Conservation (phyloP, 148 eudicot species). For the Spergularia bocconei region DNA sequence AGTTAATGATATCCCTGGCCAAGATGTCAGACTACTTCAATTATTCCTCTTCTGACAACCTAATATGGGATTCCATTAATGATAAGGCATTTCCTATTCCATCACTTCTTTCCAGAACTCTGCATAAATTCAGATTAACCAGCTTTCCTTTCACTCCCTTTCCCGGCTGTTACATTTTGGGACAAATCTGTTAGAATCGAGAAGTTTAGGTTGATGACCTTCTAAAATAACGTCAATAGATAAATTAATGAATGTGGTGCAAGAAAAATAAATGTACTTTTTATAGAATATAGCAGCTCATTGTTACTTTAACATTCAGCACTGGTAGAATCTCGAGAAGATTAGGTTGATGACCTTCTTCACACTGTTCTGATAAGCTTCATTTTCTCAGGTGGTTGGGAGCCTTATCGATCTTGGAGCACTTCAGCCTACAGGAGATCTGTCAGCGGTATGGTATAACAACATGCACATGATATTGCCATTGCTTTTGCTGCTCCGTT, state of each 20-base stretch:
- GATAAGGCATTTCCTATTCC: background rate
- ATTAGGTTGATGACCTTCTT: background rate
- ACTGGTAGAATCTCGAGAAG: too few species aligned
- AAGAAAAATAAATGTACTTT: too few species aligned
- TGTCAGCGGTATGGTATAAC: constrained; percentile 64
- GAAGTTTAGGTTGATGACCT: background rate
- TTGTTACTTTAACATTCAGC: background rate
- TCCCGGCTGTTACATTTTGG: background rate
- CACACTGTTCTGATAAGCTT: constrained; percentile 10
- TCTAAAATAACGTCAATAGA: background rate
- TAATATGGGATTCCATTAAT: background rate
- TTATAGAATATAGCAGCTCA: background rate
- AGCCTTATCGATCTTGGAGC: constrained; percentile 93
- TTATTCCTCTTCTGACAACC: background rate
- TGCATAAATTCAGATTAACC: background rate
- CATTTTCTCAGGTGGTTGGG: constrained; percentile 56
- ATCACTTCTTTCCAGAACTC: background rate
- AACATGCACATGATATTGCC: constrained; percentile 8
- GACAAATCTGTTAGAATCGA: background rate
- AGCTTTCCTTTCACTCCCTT: background rate
- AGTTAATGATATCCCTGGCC: background rate
- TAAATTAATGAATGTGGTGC: background rate
- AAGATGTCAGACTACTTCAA: background rate
- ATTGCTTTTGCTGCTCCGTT: background rate
- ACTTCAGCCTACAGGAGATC: constrained; percentile 95